A percentile compares a stretch with the other conserved stretches of the same genome.
Evolutionary conservation across 495 filamentous ascomycete genomes (phyloP).

Genomic region (Neurospora cerealis): DNA sequence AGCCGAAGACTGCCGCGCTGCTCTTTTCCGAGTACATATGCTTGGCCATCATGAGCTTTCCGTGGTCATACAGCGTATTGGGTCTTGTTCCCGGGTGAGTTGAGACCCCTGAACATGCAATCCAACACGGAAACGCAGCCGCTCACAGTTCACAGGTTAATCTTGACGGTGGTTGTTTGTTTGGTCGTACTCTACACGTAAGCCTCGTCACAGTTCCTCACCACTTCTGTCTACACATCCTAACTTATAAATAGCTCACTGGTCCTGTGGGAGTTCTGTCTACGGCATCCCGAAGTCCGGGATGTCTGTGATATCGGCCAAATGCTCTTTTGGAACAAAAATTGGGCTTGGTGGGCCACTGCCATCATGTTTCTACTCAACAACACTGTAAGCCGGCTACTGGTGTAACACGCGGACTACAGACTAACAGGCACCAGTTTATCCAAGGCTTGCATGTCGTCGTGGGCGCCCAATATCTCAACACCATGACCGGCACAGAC

Average conservation of each 20-base stretch:
- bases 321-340: constrained; percentile 72
- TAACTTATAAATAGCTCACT: constrained; percentile 39
- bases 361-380: constrained; percentile 85
- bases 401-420: background rate
- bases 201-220: background rate
- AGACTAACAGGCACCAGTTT: constrained; percentile 10
- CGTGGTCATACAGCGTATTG: constrained; percentile 77
- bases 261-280: constrained; percentile 74
- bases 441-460: constrained; percentile 59
- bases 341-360: constrained; percentile 72
- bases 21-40: constrained; percentile 91
- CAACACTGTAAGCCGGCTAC: constrained; percentile 76
- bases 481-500: constrained; percentile 55
- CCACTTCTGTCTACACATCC: background rate
- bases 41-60: constrained; percentile 89
- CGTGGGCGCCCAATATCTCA: constrained; percentile 70
- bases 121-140: background rate
- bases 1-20: constrained; percentile 60
- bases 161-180: constrained; percentile 69
- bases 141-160: constrained; percentile 36
- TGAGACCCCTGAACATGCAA: background rate
- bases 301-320: constrained; percentile 90
- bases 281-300: constrained; percentile 75
- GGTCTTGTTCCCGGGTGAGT: constrained; percentile 70
- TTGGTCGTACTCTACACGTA: constrained; percentile 67